A percentile compares a stretch with the other conserved stretches of the same genome.
Evolutionary conservation across 805 yeast species (phyloP).

Genomic region (Candida jianshihensis): DNA sequence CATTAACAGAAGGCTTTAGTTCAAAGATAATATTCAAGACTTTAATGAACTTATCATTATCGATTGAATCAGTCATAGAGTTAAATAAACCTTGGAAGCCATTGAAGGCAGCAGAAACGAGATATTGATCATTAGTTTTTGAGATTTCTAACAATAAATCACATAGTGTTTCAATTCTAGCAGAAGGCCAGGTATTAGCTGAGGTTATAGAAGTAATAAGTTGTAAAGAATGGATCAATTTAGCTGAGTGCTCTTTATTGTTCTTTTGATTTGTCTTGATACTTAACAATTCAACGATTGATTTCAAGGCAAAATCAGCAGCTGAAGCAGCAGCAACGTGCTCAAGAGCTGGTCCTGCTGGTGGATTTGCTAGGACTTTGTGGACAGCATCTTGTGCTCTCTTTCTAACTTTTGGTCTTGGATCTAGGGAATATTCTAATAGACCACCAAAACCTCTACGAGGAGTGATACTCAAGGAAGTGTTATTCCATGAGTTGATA

Average conservation of each 20-base stretch:
- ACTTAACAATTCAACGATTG: conserved; percentile 41
- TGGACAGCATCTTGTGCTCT: conserved; percentile 89
- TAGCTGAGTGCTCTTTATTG: conserved; percentile 45
- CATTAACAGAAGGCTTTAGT: conserved; percentile 75
- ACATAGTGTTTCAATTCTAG: conserved; percentile 63
- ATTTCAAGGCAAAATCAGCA: conserved; percentile 59
- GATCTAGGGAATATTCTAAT: conserved; percentile 72
- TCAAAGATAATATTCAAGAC: conserved; percentile 69
- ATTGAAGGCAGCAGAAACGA: conserved; percentile 74
- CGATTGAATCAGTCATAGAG: conserved; percentile 53
- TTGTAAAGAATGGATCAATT: conserved; percentile 71
- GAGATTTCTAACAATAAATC: conserved; percentile 70
- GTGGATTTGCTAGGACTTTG: conserved; percentile 53
- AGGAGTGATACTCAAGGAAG: conserved; percentile 49
- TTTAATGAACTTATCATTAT: conserved; percentile 54
- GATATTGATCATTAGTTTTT: conserved; percentile 74
- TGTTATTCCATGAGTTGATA: conserved; percentile 64
- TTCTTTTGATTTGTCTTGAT: conserved; percentile 26
- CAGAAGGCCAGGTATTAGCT: conserved; percentile 77
- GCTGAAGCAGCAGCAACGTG: conserved; percentile 73
- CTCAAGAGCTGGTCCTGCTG: conserved; percentile 68
- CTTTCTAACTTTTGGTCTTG: conserved; percentile 91
- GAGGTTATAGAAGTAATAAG: conserved; percentile 63
- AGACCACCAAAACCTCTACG: conserved; percentile 75
- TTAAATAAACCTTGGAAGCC: conserved; percentile 79